These are phyloP conservation scores for Sporothrix pseudoabietina DNA, from an alignment of 2,329 filamentous ascomycete species.

Conservation along the genomic window DNA sequence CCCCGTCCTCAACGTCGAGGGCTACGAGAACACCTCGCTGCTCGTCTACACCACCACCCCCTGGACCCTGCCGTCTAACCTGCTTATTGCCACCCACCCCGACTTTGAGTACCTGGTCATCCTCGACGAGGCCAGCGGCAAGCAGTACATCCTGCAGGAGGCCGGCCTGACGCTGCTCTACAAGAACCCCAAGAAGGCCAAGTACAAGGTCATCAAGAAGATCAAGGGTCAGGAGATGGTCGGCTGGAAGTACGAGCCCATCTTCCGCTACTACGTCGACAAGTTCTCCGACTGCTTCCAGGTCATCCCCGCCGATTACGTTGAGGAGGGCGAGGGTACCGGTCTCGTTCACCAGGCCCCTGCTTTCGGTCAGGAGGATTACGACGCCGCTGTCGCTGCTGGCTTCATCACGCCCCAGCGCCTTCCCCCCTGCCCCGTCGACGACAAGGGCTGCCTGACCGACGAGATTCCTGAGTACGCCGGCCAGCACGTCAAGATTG, in stretches of 20 bases:
- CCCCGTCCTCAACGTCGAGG: conserved; percentile 75
- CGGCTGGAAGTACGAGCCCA: conserved; percentile 84
- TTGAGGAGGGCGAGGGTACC: conserved; percentile 86
- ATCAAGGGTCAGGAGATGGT: conserved; percentile 82
- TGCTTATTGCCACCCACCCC: conserved; percentile 70
- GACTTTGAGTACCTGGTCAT: conserved; percentile 85
- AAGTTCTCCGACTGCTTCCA: conserved; percentile 85
- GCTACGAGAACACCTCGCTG: conserved; percentile 73
- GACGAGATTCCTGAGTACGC: conserved; percentile 75
- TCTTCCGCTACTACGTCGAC: conserved; percentile 88
- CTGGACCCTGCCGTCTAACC: conserved; percentile 78
- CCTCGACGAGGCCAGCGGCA: conserved; percentile 76
- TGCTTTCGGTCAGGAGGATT: conserved; percentile 95
- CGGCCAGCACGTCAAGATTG: conserved; percentile 86
- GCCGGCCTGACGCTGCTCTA: conserved; percentile 79
- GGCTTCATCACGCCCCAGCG: conserved; percentile 77
- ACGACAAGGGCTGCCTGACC: conserved; percentile 78
- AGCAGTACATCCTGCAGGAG: conserved; percentile 83
- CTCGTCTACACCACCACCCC: conserved; percentile 89
- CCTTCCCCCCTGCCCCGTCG: conserved; percentile 86
- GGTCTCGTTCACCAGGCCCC: conserved; percentile 94
- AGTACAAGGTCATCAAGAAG: conserved; percentile 81
- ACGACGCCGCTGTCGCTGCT: conserved; percentile 73
- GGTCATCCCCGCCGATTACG: conserved; percentile 81
- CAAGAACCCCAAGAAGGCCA: conserved; percentile 94